Conservation (phyloP, 495 filamentous ascomycete genomes). For the Aspergillus conjunctus region DNA sequence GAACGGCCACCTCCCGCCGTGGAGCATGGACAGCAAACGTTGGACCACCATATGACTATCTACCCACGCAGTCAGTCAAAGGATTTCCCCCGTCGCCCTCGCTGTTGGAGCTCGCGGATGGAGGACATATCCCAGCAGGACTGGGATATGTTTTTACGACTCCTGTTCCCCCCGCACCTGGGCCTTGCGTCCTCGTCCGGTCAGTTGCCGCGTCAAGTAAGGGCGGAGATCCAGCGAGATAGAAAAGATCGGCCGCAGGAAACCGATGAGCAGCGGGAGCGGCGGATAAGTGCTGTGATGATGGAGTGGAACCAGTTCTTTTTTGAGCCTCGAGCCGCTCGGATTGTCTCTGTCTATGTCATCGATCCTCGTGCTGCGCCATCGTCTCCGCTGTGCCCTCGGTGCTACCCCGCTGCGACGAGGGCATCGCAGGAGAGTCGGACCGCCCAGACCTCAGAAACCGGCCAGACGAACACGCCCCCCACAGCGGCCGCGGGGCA, state of each 20-base stretch:
- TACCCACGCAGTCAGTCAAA: conserved; percentile 48
- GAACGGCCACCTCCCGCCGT: conserved; percentile 36
- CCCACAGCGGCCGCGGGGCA: conserved; percentile 23
- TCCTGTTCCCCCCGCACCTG: conserved; percentile 48
- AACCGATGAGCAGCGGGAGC: conserved; percentile 44
- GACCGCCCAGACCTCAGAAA: conserved; percentile 11
- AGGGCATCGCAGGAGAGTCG: conserved; percentile 32
- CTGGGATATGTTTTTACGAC: conserved; percentile 55
- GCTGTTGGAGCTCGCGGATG: conserved; percentile 42
- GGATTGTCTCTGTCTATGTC: conserved; percentile 43
- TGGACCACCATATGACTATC: conserved; percentile 48
- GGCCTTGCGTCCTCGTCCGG: conserved; percentile 44
- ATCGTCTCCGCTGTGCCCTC: conserved; percentile 44
- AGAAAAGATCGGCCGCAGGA: conserved; percentile 48
- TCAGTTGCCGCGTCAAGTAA: conserved; percentile 42
- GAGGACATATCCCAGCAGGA: conserved; percentile 50
- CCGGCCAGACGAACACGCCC: conserved; percentile 15
- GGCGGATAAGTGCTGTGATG: conserved; percentile 46
- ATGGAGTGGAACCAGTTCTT: conserved; percentile 57
- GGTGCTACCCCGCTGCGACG: conserved; percentile 49
- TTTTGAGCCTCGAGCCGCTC: conserved; percentile 46
- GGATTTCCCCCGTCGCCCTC: conserved; percentile 50
- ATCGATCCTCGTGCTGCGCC: conserved; percentile 43
- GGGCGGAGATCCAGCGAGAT: conserved; percentile 46
- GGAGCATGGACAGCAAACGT: conserved; percentile 29